Evolutionary conservation across 2,329 filamentous ascomycete genomes (phyloP).

Genomic region (Ophiosphaerella korrae): DNA sequence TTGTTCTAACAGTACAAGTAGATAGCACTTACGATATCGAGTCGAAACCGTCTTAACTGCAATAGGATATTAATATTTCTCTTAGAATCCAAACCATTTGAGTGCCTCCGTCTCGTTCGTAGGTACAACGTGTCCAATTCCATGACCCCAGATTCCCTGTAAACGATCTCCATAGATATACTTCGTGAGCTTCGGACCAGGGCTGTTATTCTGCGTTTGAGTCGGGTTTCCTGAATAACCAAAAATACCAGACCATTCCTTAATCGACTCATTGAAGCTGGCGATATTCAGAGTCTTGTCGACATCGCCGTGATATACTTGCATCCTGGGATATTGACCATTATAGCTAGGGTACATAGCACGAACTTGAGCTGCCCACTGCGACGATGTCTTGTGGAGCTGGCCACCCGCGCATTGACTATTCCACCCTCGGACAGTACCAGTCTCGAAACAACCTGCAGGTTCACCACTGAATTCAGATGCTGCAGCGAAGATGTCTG

Average conservation of each 20-base stretch:
- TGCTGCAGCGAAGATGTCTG: slow-evolving; percentile 32
- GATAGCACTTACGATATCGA: no score
- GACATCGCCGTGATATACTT: slow-evolving; percentile 45
- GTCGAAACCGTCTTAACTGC: no score
- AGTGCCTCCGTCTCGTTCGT: slow-evolving; percentile 12
- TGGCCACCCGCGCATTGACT: slow-evolving; percentile 26
- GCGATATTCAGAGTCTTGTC: slow-evolving; percentile 38
- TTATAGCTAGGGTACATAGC: slow-evolving; percentile 45
- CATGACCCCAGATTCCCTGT: slow-evolving; percentile 30
- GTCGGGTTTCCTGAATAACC: slow-evolving; percentile 14
- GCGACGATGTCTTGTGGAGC: slow-evolving; percentile 18
- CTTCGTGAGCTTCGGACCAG: slow-evolving; percentile 7
- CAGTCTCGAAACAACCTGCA: slow-evolving; percentile 39
- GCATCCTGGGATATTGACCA: slow-evolving; percentile 43
- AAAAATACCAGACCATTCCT: slow-evolving; percentile 35
- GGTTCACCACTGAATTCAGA: slow-evolving; percentile 34
- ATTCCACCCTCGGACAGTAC: slow-evolving; percentile 47
- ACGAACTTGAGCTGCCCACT: slow-evolving; percentile 43
- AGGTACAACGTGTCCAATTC: slow-evolving; percentile 35
- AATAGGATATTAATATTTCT: no score
- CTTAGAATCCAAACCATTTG: slow-evolving; percentile 11
- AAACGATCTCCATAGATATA: slow-evolving; percentile 34
- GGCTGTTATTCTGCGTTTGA: not conserved
- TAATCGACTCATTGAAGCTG: slow-evolving; percentile 34
- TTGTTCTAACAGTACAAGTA: no score